Base-by-base conservation (phyloP, 805 yeast genomes). In the Candida pseudoglaebosa region DNA sequence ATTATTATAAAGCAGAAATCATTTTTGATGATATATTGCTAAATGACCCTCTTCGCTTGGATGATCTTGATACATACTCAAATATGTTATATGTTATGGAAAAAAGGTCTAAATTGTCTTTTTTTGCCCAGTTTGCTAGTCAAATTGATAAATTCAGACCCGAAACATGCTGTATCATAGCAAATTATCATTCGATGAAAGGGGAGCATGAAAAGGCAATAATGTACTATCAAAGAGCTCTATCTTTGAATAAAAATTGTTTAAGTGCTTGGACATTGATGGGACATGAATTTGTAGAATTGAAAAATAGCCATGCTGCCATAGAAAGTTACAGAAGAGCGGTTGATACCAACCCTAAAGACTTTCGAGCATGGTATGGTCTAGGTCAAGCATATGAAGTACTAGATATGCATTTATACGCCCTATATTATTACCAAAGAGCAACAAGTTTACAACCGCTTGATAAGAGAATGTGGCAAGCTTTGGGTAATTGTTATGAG, bases 251-350 rank as follows among this genome's bases (percentile, higher is more conserved):
- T 56, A 78, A 84, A 44, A 78, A 78, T 48, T 87, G 95, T 49
- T 67, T 89, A 14, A 78, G 88, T 45, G 97, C 98, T 0, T 93
- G 98, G 98, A 93, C 98, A 0, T 69, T 93, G 41, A 89, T 93
- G 96, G 99, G 99, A 8, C 99, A 93, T 61, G 99, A 93, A 63
- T 93, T 87, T 65, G 95, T 93, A 12, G 99, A 93, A 58, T 71
- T 93, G 50, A 90, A 91, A 54, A 93, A 93, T 62, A 84, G 96
- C 1, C 96, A 93, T 60, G 98, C 98, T 1, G 99, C 99, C 1
- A 93, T 93, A 39, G 97, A 91, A 65, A 81, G 95, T 42, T 93
- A 93, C 56, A 67, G 98, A 48, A 67, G 95, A 32, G 99, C 98
- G 0, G 91, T 90, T 1, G 96, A 89, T 56, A 82, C 90, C 2